phyloP scores from a whole-genome alignment of 805 yeast genomes.

The Saturnispora serradocipensis region DNA sequence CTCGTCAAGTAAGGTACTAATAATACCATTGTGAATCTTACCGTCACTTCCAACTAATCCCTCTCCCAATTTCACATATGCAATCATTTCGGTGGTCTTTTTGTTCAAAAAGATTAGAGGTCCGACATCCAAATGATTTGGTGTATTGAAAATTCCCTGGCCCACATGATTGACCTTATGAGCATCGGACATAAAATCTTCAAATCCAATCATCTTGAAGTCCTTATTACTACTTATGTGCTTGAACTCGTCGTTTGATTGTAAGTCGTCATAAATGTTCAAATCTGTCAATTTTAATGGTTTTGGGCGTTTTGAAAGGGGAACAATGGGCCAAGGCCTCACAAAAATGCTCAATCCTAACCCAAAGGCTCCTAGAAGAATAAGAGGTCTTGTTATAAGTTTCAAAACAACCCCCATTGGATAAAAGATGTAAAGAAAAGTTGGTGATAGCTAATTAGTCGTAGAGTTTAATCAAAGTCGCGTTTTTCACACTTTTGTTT shows the following conservation, averaged over 20 bases:
- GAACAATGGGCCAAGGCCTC: constrained; percentile 24
- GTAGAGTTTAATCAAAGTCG: not conserved
- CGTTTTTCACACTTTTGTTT: not conserved
- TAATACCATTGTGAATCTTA: constrained; percentile 71
- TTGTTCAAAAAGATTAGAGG: constrained; percentile 56
- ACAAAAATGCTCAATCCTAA: constrained; percentile 25
- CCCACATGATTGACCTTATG: constrained; percentile 59
- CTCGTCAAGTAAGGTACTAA: constrained; percentile 76
- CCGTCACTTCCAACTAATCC: constrained; percentile 56
- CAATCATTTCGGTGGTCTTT: constrained; percentile 43
- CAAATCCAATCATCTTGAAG: constrained; percentile 26
- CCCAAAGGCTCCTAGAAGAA: constrained; percentile 17
- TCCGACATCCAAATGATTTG: constrained; percentile 60
- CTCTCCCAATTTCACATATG: constrained; percentile 65
- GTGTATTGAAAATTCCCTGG: constrained; percentile 63
- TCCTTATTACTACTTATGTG: constrained; percentile 15
- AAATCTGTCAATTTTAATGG: constrained; percentile 9
- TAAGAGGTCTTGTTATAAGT: constrained; percentile 6
- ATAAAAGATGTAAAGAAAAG: not conserved
- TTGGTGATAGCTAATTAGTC: not conserved
- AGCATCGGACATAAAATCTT: constrained; percentile 44
- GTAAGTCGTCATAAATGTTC: not conserved
- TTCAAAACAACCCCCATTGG: constrained; percentile 2
- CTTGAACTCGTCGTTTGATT: not conserved
- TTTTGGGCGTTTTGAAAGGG: constrained; percentile 9